Percentiles rank a stretch among this genome's conserved stretches.
Evolutionary conservation across 2,329 filamentous ascomycete species (phyloP).

Genomic region (Fonsecaea nubica): DNA sequence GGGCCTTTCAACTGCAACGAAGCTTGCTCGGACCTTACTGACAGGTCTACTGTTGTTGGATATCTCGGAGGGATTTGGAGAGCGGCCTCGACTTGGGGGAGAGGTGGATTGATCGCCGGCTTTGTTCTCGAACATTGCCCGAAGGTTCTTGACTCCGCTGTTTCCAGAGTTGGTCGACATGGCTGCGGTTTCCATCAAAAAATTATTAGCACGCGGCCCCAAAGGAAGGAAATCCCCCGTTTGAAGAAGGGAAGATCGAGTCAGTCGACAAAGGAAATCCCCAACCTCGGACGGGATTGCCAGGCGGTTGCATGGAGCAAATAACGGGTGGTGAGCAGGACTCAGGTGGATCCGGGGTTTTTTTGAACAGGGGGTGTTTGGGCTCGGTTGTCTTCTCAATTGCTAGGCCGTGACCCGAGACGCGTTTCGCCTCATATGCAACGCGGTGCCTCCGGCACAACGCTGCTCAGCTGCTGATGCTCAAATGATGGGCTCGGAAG

Average conservation of each 20-base stretch:
- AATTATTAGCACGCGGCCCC: slow-evolving; percentile 23
- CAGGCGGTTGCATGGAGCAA: slow-evolving; percentile 7
- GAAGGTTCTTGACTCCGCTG: slow-evolving; percentile 74
- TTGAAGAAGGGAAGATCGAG: slow-evolving; percentile 8
- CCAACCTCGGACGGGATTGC: neutral
- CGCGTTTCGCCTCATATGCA: slow-evolving; percentile 30
- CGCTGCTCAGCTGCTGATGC: slow-evolving; percentile 1
- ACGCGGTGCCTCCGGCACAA: slow-evolving; percentile 7
- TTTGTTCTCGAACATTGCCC: slow-evolving; percentile 81
- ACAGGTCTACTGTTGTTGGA: slow-evolving; percentile 64
- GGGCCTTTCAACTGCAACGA: slow-evolving; percentile 70
- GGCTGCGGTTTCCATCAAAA: slow-evolving; percentile 31
- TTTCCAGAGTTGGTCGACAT: slow-evolving; percentile 48
- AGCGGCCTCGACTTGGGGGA: slow-evolving; percentile 73
- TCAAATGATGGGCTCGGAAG: slow-evolving; percentile 16
- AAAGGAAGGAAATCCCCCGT: slow-evolving; percentile 4
- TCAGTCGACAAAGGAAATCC: slow-evolving; percentile 10
- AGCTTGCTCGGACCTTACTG: slow-evolving; percentile 76
- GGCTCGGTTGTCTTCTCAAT: slow-evolving; percentile 12
- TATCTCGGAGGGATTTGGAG: slow-evolving; percentile 60
- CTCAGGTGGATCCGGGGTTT: slow-evolving; percentile 35
- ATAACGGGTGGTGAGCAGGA: slow-evolving; percentile 17
- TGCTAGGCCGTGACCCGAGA: slow-evolving; percentile 25
- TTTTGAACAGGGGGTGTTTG: slow-evolving; percentile 24
- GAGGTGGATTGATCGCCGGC: slow-evolving; percentile 65